phyloP scores from a whole-genome alignment of 768 basidiomycete genomes.

The Tricholoma matsutake region DNA sequence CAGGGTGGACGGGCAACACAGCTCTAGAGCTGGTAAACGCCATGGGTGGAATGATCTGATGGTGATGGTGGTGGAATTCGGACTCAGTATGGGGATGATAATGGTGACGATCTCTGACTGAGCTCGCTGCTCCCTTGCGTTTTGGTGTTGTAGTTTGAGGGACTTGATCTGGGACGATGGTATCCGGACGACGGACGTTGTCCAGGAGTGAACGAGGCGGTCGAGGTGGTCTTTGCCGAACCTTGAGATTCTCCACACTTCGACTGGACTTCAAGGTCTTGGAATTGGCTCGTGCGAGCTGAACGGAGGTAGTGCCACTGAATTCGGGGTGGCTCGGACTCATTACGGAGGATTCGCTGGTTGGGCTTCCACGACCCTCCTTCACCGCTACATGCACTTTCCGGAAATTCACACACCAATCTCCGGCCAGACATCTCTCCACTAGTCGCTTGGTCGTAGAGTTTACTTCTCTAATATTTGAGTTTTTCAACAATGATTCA shows the following conservation, averaged over 20 bases:
- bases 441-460: constrained; percentile 90
- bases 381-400: constrained; percentile 28
- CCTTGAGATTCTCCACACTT: constrained; percentile 60
- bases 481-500: constrained; percentile 71
- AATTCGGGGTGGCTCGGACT: constrained; percentile 29
- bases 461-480: constrained; percentile 76
- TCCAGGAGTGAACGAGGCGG: constrained; percentile 33
- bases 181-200: constrained; percentile 25
- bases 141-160: constrained; percentile 9
- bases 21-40: not conserved
- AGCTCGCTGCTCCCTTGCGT: constrained; percentile 24
- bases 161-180: constrained; percentile 4
- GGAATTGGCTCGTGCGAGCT: constrained; percentile 34
- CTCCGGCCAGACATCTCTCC: constrained; percentile 81
- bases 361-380: constrained; percentile 33
- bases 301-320: constrained; percentile 27
- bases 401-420: constrained; percentile 78
- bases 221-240: constrained; percentile 20
- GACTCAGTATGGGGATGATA: constrained; percentile 7
- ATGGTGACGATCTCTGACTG: constrained; percentile 16
- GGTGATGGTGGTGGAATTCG: constrained; percentile 11
- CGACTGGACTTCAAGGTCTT: constrained; percentile 59
- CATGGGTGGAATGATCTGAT: constrained; percentile 13
- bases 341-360: constrained; percentile 40
- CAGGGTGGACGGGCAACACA: not conserved